phyloP scores from a whole-genome alignment of 805 yeast genomes.

The Schizosaccharomyces lindneri region DNA sequence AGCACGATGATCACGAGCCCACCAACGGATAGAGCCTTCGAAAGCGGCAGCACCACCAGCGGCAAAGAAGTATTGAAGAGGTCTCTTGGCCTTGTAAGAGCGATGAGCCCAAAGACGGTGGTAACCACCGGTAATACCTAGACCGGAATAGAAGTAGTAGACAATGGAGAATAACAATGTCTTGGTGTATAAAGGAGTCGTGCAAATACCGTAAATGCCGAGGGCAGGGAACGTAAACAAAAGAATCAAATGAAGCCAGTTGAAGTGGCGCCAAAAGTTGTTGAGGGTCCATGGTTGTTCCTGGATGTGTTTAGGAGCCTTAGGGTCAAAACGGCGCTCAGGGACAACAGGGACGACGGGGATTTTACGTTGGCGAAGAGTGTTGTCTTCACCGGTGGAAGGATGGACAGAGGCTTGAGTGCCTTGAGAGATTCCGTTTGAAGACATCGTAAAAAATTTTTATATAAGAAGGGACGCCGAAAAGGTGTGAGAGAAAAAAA shows the following conservation, averaged over 20 bases:
- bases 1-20: conserved; percentile 67
- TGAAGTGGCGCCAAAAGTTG: conserved; percentile 49
- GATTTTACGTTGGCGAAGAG: neutral
- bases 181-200: conserved; percentile 21
- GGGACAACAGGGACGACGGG: neutral
- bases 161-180: conserved; percentile 30
- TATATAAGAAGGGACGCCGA: no score
- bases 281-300: conserved; percentile 52
- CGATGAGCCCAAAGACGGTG: conserved; percentile 56
- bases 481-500: neutral
- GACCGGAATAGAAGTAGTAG: conserved; percentile 34
- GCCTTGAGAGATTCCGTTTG: neutral
- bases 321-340: neutral
- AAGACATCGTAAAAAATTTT: no score
- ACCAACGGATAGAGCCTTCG: conserved; percentile 49
- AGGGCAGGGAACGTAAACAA: conserved; percentile 30
- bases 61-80: conserved; percentile 27
- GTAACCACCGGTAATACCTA: conserved; percentile 65
- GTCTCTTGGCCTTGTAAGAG: conserved; percentile 23
- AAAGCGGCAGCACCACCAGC: conserved; percentile 48
- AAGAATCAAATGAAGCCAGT: conserved; percentile 44
- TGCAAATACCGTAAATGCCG: conserved; percentile 21
- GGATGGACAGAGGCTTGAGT: neutral
- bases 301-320: conserved; percentile 23
- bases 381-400: neutral